Base-by-base conservation (phyloP, 1,139 yeast species). In the Yamadazyma pseudoaaseri region DNA sequence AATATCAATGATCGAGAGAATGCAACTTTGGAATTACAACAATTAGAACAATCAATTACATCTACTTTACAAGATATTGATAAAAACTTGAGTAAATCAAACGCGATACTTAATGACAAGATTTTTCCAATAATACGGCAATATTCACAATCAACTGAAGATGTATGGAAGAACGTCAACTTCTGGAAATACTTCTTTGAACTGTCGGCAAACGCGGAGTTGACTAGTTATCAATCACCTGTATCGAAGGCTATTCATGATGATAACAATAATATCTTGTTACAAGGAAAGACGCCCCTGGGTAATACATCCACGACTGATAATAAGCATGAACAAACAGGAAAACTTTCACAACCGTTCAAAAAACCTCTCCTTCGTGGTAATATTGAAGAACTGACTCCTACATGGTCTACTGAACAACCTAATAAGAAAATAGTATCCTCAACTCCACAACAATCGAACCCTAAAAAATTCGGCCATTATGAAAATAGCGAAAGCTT, bases 131-230 rank as follows among this genome's bases (percentile, higher is more conserved):
- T 75, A 3, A 66, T 85, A 20, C 73, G 75, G 42, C 65, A 66
- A 30, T 83, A 81, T 48, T 74, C 81, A n/a, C 50, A 53, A 7
- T 73, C 74, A 34, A 73, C 83, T 3, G 65, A 65, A 30, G 62
- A 69, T 28, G 76, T 83, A 4, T 79, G 86, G 83, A 56, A 63
- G 14, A 74, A 78, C 38, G 78, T 77, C 2, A 73, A 73, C 34
- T 83, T 83, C 51, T 83, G 94, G 87, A 85, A 84, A 53, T 73
- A 71, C 30, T 83, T 85, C 53, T 70, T 84, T 46, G 94, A 85
- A 50, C 77, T 81, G 38, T 79, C 87, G 21, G 90, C 92, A 3
- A 79, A 81, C 49, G 87, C 79, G 16, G 78, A 77, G 42, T 56
- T 81, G 20, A 62, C 73, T 15, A 77, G 80, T 25, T 76, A 73